These are phyloP conservation scores for Leptodontidium sp. DNA, from an alignment of 2,329 filamentous ascomycete species.

Conservation along the genomic window DNA sequence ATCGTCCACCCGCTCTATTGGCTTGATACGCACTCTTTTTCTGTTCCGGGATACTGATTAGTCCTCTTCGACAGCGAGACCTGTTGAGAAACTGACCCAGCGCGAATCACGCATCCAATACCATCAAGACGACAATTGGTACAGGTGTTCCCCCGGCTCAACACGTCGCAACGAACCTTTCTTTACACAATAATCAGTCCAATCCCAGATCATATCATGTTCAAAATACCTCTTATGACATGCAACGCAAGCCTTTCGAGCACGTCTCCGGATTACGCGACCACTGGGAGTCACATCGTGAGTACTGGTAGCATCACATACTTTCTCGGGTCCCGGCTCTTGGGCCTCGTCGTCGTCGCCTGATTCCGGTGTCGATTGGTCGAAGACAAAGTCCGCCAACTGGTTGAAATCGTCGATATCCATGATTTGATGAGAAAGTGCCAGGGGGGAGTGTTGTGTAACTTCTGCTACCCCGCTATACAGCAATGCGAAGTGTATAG, in stretches of 20 bases:
- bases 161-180: conserved; percentile 29
- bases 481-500: background rate
- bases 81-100: conserved; percentile 1
- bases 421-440: background rate
- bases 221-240: conserved; percentile 25
- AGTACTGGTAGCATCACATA: background rate
- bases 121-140: conserved; percentile 30
- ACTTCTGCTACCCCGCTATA: background rate
- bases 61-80: background rate
- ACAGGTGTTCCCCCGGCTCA: conserved; percentile 17
- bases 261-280: conserved; percentile 21
- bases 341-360: conserved; percentile 20
- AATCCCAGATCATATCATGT: background rate
- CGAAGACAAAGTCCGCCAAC: conserved; percentile 19
- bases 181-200: background rate
- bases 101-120: conserved; percentile 12
- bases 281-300: conserved; percentile 1
- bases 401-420: conserved; percentile 14
- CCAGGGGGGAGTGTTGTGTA: too few relatives aligned
- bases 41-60: background rate
- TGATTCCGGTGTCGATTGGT: conserved; percentile 16
- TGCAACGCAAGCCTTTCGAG: conserved; percentile 29
- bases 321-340: background rate
- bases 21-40: conserved; percentile 10
- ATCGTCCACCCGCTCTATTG: background rate